These are phyloP conservation scores for Dothistroma septosporum DNA, from an alignment of 2,329 filamentous ascomycete species.

Conservation along the genomic window DNA sequence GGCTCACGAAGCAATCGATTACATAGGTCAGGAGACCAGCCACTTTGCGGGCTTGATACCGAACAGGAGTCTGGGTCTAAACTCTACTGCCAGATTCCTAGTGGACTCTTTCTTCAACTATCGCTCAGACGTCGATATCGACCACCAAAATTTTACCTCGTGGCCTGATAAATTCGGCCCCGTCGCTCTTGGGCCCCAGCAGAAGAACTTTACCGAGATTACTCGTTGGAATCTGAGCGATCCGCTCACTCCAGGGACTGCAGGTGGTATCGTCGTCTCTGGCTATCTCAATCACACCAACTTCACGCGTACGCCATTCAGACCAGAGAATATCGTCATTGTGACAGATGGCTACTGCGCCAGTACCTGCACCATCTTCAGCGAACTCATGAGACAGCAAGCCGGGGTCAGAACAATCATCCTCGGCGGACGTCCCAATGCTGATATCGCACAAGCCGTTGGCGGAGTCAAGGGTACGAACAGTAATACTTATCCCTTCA, in stretches of 20 bases:
- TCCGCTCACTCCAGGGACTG: conserved; percentile 38
- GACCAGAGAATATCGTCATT: conserved; percentile 55
- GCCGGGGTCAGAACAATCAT: conserved; percentile 42
- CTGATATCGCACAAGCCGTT: conserved; percentile 43
- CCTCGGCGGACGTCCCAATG: conserved; percentile 41
- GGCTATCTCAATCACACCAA: conserved; percentile 49
- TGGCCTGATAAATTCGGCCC: conserved; percentile 48
- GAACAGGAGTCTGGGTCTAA: conserved; percentile 28
- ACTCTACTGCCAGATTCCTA: conserved; percentile 41
- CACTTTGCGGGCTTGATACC: conserved; percentile 33
- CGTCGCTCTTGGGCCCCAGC: conserved; percentile 37
- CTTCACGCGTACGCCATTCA: conserved; percentile 50
- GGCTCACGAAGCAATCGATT: conserved; percentile 45
- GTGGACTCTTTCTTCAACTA: conserved; percentile 46
- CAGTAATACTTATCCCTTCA: conserved; percentile 24
- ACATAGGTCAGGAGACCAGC: conserved; percentile 43
- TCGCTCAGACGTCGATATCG: conserved; percentile 44
- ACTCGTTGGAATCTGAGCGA: conserved; percentile 51
- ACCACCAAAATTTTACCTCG: conserved; percentile 47
- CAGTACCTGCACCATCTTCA: conserved; percentile 45
- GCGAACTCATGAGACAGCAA: conserved; percentile 45
- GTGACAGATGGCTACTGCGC: conserved; percentile 45
- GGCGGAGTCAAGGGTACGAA: conserved; percentile 45
- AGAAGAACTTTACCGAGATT: conserved; percentile 55
- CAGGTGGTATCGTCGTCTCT: conserved; percentile 39